Evolutionary conservation across 2,329 filamentous ascomycete genomes (phyloP).

Genomic region (Ilyonectria robusta): DNA sequence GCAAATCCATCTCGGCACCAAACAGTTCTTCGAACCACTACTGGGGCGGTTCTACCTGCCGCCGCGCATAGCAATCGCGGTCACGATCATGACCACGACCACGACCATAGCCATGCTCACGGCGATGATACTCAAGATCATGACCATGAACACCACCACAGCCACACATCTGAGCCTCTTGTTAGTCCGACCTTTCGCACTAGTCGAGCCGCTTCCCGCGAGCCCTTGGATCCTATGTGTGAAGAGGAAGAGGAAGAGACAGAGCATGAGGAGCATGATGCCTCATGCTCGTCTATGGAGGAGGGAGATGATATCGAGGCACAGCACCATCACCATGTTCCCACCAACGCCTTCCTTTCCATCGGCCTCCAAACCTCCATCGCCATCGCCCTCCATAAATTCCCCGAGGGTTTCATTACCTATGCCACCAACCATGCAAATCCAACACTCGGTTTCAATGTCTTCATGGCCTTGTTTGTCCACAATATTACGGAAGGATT

Average conservation of each 20-base stretch:
- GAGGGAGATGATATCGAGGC: conserved; percentile 63
- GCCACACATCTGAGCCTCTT: conserved; percentile 45
- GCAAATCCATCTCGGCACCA: conserved; percentile 52
- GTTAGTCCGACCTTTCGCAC: conserved; percentile 54
- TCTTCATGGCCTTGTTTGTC: conserved; percentile 96
- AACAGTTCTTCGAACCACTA: conserved; percentile 59
- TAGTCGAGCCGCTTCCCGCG: conserved; percentile 58
- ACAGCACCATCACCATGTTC: conserved; percentile 92
- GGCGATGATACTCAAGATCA: conserved; percentile 29
- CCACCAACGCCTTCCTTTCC: conserved; percentile 91
- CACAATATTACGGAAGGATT: conserved; percentile 99
- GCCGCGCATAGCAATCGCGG: conserved; percentile 21
- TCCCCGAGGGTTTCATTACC: conserved; percentile 89
- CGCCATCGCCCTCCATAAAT: conserved; percentile 95
- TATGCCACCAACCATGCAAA: conserved; percentile 98
- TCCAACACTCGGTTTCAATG: conserved; percentile 86
- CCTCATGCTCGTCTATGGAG: conserved; percentile 47
- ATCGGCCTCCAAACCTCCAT: conserved; percentile 97
- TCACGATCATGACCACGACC: conserved; percentile 41
- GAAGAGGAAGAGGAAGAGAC: conserved; percentile 30
- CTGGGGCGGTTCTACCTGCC: conserved; percentile 51
- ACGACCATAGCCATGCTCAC: conserved; percentile 44
- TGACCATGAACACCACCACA: conserved; percentile 40
- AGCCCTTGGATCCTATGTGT: conserved; percentile 49
- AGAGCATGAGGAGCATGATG: conserved; percentile 44